A percentile compares a stretch with the other conserved stretches of the same genome.
Conservation (phyloP, 78 protist species). For the Dictyostelium capitatum region DNA sequence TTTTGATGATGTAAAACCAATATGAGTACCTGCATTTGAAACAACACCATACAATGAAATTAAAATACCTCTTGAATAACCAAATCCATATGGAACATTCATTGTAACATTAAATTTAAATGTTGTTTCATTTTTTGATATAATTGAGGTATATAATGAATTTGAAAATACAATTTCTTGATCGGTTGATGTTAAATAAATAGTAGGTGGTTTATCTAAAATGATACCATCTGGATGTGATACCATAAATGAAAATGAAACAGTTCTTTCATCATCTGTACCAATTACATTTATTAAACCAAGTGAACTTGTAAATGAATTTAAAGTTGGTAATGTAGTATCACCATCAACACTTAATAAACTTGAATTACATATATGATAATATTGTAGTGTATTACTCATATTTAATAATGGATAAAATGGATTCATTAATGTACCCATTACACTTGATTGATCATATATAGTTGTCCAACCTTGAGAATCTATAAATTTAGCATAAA, state of each 20-base stretch:
- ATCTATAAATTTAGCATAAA: not conserved
- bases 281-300: not conserved
- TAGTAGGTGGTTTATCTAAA: not conserved
- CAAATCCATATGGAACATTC: not conserved
- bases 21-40: not conserved
- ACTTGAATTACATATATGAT: not conserved
- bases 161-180: not conserved
- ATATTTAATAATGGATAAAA: not conserved
- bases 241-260: not conserved
- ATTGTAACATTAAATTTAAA: not conserved
- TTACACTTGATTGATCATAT: not conserved
- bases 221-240: not conserved
- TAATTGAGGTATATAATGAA: no score
- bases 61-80: not conserved
- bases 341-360: not conserved
- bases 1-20: not conserved
- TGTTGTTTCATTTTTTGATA: not conserved
- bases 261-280: not conserved
- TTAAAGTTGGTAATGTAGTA: not conserved
- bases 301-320: not conserved
- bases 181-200: not conserved
- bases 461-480: not conserved
- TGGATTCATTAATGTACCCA: not conserved
- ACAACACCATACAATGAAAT: not conserved
- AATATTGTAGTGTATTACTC: no score